Conservation (phyloP, 2,329 filamentous ascomycete genomes). For the Coniella lustricola region DNA sequence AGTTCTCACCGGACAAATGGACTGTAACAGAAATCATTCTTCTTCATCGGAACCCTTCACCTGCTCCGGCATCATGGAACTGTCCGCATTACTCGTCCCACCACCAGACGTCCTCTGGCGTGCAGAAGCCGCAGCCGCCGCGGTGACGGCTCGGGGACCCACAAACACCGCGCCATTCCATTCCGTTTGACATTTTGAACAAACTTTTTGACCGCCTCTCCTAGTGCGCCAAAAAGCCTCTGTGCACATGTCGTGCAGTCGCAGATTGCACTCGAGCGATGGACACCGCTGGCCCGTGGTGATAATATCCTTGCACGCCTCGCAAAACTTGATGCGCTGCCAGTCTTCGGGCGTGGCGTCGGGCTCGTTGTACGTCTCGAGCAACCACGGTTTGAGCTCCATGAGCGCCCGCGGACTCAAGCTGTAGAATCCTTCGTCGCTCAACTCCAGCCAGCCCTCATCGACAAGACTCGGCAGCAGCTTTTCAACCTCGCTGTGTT, state of each 20-base stretch:
- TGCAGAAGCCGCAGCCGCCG: slow-evolving; percentile 42
- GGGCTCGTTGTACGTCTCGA: slow-evolving; percentile 82
- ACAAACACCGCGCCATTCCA: slow-evolving; percentile 47
- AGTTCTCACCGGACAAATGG: too few species aligned
- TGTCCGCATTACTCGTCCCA: slow-evolving; percentile 28
- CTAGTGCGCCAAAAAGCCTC: slow-evolving; percentile 65
- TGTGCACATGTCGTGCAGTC: slow-evolving; percentile 72
- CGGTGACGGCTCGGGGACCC: slow-evolving; percentile 50
- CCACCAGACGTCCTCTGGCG: slow-evolving; percentile 27
- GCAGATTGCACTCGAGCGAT: slow-evolving; percentile 57
- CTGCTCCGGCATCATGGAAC: slow-evolving; percentile 26
- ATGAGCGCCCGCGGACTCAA: slow-evolving; percentile 72
- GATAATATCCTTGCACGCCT: slow-evolving; percentile 82
- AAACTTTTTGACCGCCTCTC: slow-evolving; percentile 44
- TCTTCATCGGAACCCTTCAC: slow-evolving; percentile 16
- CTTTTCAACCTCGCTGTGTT: slow-evolving; percentile 68
- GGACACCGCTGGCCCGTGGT: slow-evolving; percentile 76
- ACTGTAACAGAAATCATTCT: background rate
- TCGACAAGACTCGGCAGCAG: slow-evolving; percentile 63
- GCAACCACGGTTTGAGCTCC: slow-evolving; percentile 76
- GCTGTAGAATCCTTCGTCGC: slow-evolving; percentile 62
- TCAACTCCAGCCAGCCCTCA: slow-evolving; percentile 81
- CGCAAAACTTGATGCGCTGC: slow-evolving; percentile 78
- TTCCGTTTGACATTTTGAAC: slow-evolving; percentile 50
- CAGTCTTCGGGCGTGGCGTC: slow-evolving; percentile 52